Conservation (phyloP, 2,329 filamentous ascomycete species). For the Beauveria australis region DNA sequence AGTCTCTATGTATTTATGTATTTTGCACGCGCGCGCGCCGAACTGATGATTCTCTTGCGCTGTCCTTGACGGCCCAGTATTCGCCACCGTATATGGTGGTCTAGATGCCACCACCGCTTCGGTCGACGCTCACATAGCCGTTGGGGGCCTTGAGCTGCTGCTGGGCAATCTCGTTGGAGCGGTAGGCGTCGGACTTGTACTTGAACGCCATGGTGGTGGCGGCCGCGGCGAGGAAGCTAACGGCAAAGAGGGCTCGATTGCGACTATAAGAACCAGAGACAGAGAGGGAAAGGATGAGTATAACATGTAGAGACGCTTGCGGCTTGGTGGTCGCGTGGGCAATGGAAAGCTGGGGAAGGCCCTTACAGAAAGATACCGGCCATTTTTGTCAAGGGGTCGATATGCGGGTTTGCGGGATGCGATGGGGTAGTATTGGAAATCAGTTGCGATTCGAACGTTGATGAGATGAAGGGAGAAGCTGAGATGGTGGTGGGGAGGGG, state of each 20-base stretch:
- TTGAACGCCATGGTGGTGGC: slow-evolving; percentile 21
- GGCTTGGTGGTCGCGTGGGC: not conserved
- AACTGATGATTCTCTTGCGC: no score
- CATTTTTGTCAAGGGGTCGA: not conserved
- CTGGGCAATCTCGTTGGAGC: slow-evolving; percentile 36
- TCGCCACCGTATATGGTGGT: not conserved
- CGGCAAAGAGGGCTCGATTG: slow-evolving; percentile 28
- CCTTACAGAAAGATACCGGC: not conserved
- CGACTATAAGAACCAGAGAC: slow-evolving; percentile 20
- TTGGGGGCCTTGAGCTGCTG: slow-evolving; percentile 27
- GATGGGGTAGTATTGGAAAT: not conserved
- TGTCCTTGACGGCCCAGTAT: not conserved
- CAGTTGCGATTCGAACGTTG: not conserved
- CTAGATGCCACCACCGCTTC: slow-evolving; percentile 40
- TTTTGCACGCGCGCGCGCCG: not conserved
- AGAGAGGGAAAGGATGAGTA: not conserved
- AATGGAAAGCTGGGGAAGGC: not conserved
- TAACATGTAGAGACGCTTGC: not conserved
- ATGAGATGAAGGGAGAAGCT: not conserved
- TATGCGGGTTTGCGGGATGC: not conserved
- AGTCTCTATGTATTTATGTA: not conserved
- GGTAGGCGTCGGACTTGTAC: slow-evolving; percentile 29
- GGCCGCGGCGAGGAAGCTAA: slow-evolving; percentile 23
- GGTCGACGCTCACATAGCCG: slow-evolving; percentile 43
- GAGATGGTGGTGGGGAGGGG: not conserved